Evolutionary conservation across 805 yeast species (phyloP).

Genomic region (Starmerella cellae): DNA sequence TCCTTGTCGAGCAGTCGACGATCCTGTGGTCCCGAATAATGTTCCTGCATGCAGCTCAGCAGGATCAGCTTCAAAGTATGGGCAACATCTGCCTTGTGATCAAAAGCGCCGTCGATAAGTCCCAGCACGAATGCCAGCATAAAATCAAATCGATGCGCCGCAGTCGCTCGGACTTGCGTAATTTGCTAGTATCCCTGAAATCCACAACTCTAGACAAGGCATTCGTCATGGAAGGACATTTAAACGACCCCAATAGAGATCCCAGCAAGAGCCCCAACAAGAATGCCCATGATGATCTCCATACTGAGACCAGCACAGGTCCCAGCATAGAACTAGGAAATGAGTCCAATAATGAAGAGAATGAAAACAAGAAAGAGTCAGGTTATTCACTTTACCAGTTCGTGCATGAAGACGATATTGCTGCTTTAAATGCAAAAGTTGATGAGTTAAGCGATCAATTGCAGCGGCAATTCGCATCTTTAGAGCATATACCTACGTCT

Average conservation of each 20-base stretch:
- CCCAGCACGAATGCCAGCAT: conserved; percentile 10
- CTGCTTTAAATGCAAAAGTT: conserved; percentile 9
- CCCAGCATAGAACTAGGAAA: no score
- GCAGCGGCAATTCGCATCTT: conserved; percentile 2
- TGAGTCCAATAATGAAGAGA: neutral
- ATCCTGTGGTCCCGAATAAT: conserved; percentile 32
- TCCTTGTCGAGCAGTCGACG: conserved; percentile 32
- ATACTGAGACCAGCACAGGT: neutral
- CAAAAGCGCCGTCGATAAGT: conserved; percentile 20
- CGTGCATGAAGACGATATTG: conserved; percentile 18
- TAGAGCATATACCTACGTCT: conserved; percentile 12
- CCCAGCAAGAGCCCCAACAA: neutral
- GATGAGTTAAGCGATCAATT: conserved; percentile 9
- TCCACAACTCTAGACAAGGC: conserved; percentile 15
- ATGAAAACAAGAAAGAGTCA: neutral
- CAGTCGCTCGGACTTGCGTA: conserved; percentile 16
- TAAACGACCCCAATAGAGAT: neutral
- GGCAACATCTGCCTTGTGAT: conserved; percentile 29
- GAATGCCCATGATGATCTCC: neutral
- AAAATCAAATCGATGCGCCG: conserved; percentile 8
- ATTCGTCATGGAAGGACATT: conserved; percentile 4
- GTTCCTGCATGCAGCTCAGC: conserved; percentile 35
- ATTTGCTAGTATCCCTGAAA: conserved; percentile 14
- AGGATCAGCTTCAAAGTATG: conserved; percentile 32
- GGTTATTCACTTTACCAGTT: conserved; percentile 10